Evolutionary conservation across 116 monocot genomes (phyloP).

Genomic region (Phalaenopsis hybrid): DNA sequence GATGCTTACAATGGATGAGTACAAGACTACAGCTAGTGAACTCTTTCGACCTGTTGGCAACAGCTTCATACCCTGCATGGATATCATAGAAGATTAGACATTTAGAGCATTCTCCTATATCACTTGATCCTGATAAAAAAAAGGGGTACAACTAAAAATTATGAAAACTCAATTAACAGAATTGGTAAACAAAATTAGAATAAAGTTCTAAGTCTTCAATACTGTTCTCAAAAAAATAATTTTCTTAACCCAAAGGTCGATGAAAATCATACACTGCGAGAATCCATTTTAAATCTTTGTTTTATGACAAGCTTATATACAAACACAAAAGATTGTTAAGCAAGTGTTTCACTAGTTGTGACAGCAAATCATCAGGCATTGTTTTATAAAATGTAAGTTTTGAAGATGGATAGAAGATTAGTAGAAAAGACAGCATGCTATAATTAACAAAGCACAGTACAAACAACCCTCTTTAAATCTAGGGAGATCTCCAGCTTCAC

Average conservation of each 20-base stretch:
- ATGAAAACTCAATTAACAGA: background rate
- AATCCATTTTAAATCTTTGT: background rate
- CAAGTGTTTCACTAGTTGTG: background rate
- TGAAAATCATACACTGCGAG: background rate
- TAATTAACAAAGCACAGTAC: too few relatives aligned
- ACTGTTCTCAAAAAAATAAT: background rate
- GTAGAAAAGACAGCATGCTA: background rate
- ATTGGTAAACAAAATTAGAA: background rate
- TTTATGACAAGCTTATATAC: background rate
- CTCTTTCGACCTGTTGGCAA: constrained; percentile 88
- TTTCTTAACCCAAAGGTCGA: background rate
- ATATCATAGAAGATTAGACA: background rate
- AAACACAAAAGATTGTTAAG: constrained; percentile 6
- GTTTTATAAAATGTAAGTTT: background rate
- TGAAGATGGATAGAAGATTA: background rate
- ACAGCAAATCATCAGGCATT: background rate
- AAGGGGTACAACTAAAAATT: background rate
- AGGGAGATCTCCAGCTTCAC: too few relatives aligned
- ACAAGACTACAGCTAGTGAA: constrained; percentile 85
- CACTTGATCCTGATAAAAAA: background rate
- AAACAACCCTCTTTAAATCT: too few relatives aligned
- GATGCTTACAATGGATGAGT: constrained; percentile 80
- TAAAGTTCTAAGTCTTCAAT: background rate
- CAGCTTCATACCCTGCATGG: constrained; percentile 85
- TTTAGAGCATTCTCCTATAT: background rate